These are phyloP conservation scores for Plasmodium adleri DNA, from an alignment of 169 alveolate species.

Conservation along the genomic window DNA sequence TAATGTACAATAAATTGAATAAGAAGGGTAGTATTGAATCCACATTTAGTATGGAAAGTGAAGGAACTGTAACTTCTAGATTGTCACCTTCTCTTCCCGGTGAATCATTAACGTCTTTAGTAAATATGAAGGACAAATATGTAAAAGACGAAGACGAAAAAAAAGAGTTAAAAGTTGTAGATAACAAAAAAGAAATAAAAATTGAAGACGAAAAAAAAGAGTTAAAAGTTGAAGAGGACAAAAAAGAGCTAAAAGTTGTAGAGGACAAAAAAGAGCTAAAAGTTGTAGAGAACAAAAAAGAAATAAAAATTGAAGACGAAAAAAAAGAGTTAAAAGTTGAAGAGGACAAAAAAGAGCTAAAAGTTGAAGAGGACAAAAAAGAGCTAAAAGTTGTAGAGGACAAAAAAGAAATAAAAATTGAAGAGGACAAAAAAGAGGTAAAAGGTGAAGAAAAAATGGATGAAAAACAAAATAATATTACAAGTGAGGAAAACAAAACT, in stretches of 20 bases:
- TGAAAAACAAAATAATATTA: not conserved
- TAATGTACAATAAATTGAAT: constrained; percentile 8
- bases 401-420: not conserved
- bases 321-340: not conserved
- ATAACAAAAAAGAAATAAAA: not conserved
- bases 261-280: not conserved
- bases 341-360: not conserved
- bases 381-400: not conserved
- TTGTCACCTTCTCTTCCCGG: constrained; percentile 9
- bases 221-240: not conserved
- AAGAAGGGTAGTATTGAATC: constrained; percentile 22
- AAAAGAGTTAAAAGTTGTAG: not conserved
- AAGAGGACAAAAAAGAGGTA: not conserved
- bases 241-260: not conserved
- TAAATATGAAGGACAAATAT: not conserved
- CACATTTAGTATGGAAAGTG: constrained; percentile 33
- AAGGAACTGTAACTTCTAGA: not conserved
- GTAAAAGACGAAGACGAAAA: not conserved
- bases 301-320: too few species aligned
- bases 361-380: not conserved
- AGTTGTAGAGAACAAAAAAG: not conserved
- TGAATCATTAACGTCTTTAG: not conserved
- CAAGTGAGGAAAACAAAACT: not conserved
- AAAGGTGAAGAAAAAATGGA: not conserved
- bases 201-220: not conserved